Evolutionary conservation across 768 basidiomycete species (phyloP), one percentile per base, ranked within the genome.

Genomic region (Lactarius sanguifluus): DNA sequence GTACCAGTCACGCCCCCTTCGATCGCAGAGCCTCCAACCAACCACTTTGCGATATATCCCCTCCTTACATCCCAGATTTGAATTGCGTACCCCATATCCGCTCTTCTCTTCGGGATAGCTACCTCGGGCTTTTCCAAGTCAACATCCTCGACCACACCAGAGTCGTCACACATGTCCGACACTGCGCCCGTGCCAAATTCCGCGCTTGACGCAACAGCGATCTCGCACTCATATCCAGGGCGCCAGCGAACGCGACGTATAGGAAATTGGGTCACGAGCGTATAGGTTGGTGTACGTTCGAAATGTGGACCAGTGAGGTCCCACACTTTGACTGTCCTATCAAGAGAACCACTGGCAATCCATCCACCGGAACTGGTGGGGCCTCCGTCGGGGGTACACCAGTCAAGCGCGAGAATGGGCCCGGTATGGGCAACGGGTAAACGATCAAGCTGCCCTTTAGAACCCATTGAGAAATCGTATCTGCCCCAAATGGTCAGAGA

Each of bases 1-100:
- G 32, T 69, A 92, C 92, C 92, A 15, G 88, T 88, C 3, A 90
- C 85, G 28, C 87, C 87, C 6, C 91, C 89, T 65, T 94, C 92
- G 1, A 78, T 79, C 5, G 83, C 79, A 15, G 85, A 85, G 16
- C 86, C 85, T 25, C 80, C 82, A 13, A 93, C 83, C 2, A 84
- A 82, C 89, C 92, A 94, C 76, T 94, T 95, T 6, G 90, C 88
- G 58, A 94, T 81, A 84, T 89, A 91, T 0, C 85, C 83, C 57
- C 93, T 80, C 62, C 92, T 81, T 1, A 91, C 90, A 74, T 95
- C 92, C 93, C 93, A 95, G 28, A 94, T 87, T 71, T 94, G 92
- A 36, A 92, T 81, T 0, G 85, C 78, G 71, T 92, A 88, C 3
- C 86, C 84, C 3, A 71, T 75, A 4, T 71, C 69, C 20, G 65